phyloP scores from a whole-genome alignment of 2,329 filamentous ascomycete species.

The Tricladium varicosporioides region DNA sequence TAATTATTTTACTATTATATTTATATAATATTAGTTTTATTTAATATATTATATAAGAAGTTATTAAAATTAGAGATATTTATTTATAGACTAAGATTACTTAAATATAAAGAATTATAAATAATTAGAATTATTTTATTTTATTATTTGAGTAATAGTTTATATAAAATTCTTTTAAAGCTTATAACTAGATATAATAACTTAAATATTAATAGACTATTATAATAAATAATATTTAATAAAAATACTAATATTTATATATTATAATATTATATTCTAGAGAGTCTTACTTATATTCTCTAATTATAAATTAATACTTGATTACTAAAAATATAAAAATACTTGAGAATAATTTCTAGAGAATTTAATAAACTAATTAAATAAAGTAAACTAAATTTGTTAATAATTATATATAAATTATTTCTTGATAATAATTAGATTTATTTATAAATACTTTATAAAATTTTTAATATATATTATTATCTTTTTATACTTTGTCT shows the following conservation, averaged over 20 bases:
- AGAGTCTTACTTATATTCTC: slow-evolving; percentile 19
- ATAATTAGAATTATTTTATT: slow-evolving; percentile 18
- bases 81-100: slow-evolving; percentile 21
- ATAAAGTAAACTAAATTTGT: slow-evolving; percentile 20
- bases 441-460: slow-evolving; percentile 23
- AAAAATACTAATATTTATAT: slow-evolving; percentile 20
- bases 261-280: slow-evolving; percentile 24
- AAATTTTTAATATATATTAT: slow-evolving; percentile 29
- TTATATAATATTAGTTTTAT: slow-evolving; percentile 16
- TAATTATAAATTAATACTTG: slow-evolving; percentile 18
- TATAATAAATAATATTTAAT: slow-evolving; percentile 21
- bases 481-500: slow-evolving; percentile 22
- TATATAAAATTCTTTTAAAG: slow-evolving; percentile 17
- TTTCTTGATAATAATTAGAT: slow-evolving; percentile 30
- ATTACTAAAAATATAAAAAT: slow-evolving; percentile 4
- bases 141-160: slow-evolving; percentile 16
- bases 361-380: slow-evolving; percentile 15
- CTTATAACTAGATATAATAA: slow-evolving; percentile 17
- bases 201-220: slow-evolving; percentile 13
- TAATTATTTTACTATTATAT: slow-evolving; percentile 11
- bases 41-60: slow-evolving; percentile 17
- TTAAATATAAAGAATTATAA: slow-evolving; percentile 17
- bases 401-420: slow-evolving; percentile 26
- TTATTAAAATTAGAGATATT: slow-evolving; percentile 12
- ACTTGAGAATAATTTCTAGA: slow-evolving; percentile 15